Percentiles rank a stretch among this genome's conserved stretches.
These are phyloP conservation scores for Aureobasidium melanogenum DNA, from an alignment of 2,329 filamentous ascomycete species.

Conservation along the genomic window DNA sequence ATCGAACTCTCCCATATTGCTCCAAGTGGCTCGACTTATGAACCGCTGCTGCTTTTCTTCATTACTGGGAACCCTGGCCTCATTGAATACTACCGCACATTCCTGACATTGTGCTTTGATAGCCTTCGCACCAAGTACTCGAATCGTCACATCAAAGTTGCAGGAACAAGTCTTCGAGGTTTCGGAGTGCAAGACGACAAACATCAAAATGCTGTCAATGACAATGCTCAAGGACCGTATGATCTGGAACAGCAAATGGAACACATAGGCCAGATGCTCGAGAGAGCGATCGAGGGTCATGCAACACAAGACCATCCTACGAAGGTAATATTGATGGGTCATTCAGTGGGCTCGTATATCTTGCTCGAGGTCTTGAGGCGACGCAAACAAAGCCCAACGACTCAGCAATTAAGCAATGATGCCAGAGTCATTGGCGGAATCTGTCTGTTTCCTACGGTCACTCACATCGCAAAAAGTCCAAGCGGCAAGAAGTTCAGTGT, in stretches of 20 bases:
- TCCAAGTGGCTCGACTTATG: conserved; percentile 17
- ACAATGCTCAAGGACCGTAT: conserved; percentile 22
- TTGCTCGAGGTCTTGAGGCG: conserved; percentile 33
- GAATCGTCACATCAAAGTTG: conserved; percentile 7
- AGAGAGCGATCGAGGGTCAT: conserved; percentile 22
- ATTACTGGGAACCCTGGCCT: conserved; percentile 70
- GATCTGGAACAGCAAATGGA: conserved; percentile 43
- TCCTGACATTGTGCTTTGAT: conserved; percentile 50
- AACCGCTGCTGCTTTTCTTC: conserved; percentile 53
- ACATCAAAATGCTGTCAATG: neutral
- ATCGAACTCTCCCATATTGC: neutral
- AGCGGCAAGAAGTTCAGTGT: conserved; percentile 34
- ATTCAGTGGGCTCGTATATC: conserved; percentile 40
- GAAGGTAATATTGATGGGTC: conserved; percentile 34
- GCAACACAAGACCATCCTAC: neutral
- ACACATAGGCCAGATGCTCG: conserved; percentile 36
- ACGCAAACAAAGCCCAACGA: conserved; percentile 7
- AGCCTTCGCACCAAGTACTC: conserved; percentile 31
- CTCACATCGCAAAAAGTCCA: conserved; percentile 35
- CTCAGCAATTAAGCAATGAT: conserved; percentile 13
- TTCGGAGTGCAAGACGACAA: conserved; percentile 28
- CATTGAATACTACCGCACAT: conserved; percentile 62
- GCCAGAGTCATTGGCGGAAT: conserved; percentile 24
- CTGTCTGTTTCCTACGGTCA: conserved; percentile 40
- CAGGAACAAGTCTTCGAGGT: conserved; percentile 26